Base-by-base conservation (phyloP, 2,329 filamentous ascomycete species). In the Parascedosporium putredinis region DNA sequence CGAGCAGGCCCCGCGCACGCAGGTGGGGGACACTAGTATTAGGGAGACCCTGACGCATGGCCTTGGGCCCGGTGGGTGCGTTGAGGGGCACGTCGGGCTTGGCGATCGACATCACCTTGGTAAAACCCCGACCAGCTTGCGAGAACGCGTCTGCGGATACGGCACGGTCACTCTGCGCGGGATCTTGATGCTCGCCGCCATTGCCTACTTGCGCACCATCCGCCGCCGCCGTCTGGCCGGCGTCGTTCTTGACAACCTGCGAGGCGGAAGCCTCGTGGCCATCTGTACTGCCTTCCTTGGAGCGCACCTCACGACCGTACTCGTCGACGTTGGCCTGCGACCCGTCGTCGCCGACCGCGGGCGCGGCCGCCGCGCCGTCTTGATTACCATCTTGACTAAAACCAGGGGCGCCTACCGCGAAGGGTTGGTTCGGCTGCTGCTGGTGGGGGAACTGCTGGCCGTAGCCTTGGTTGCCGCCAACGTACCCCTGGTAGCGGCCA, bases 1-100 rank as follows among this genome's bases (percentile, higher is more conserved):
- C 67, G 55, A 64, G 73, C 59, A 68, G 71, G 34, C 73, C 74
- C 54, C 72, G 66, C 22, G 76, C 76, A 1, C 47, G 47, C n/a
- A 49, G 36, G 47, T 43, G 47, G n/a, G 47, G 34, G 49, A 86
- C 77, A 56, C 86, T 87, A 51, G 84, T 90, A 64, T 94, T 94
- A 47, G 87, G 86, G 9, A 89, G 72, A 25, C 89, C 88, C 66
- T 93, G 85, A 55, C 91, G 79, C 88, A 97, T 95, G 16, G 93
- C 93, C 67, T 93, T 90, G 45, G 93, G 93, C 8, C 90, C 93
- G 50, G 86, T 95, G 24, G 93, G 93, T 24, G 93, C 93, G 68
- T 75, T 88, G 67, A 81, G 65, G 42, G 80, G 80, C 47, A 68
- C 65, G 58, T 69, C 64, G 55, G 68, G 64, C 40, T 34, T 38